Evolutionary conservation across 2,329 filamentous ascomycete genomes (phyloP).

Genomic region (Diatrype stigma): DNA sequence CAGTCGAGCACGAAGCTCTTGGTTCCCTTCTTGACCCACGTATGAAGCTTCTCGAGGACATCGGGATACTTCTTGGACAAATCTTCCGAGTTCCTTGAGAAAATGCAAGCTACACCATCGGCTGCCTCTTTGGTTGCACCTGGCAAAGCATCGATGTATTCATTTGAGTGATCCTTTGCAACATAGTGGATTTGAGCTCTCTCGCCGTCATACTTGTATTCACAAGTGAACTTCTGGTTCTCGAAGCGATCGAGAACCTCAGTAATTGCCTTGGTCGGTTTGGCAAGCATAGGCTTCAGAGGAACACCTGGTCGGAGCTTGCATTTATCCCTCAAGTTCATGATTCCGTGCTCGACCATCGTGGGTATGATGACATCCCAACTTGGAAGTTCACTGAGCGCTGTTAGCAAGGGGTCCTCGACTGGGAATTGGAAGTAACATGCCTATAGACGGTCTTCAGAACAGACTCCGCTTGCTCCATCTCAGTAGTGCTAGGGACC

Average conservation of each 20-base stretch:
- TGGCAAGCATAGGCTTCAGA: conserved; percentile 96
- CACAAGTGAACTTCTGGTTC: conserved; percentile 91
- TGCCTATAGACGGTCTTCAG: conserved; percentile 89
- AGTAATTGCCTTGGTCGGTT: conserved; percentile 96
- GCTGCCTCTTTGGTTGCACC: conserved; percentile 61
- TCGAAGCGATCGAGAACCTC: conserved; percentile 97
- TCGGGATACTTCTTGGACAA: conserved; percentile 97
- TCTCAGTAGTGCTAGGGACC: conserved; percentile 66
- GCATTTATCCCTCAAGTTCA: conserved; percentile 77
- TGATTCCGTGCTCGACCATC: conserved; percentile 81
- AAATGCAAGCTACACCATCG: conserved; percentile 82
- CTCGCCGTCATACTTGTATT: conserved; percentile 99
- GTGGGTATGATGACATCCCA: conserved; percentile 94
- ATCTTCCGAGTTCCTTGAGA: conserved; percentile 96
- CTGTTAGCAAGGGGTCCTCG: conserved; percentile 27
- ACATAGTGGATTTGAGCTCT: conserved; percentile 98
- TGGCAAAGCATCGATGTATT: conserved; percentile 60
- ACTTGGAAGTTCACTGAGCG: conserved; percentile 78
- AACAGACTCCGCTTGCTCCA: conserved; percentile 78
- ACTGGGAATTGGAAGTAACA: conserved; percentile 15
- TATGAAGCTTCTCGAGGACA: conserved; percentile 79
- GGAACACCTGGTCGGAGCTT: conserved; percentile 91
- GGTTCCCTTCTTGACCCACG: conserved; percentile 85
- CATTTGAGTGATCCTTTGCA: conserved; percentile 68
- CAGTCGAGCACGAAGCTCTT: conserved; percentile 98